Conservation (phyloP, 768 basidiomycete species). For the Suillus decipiens region DNA sequence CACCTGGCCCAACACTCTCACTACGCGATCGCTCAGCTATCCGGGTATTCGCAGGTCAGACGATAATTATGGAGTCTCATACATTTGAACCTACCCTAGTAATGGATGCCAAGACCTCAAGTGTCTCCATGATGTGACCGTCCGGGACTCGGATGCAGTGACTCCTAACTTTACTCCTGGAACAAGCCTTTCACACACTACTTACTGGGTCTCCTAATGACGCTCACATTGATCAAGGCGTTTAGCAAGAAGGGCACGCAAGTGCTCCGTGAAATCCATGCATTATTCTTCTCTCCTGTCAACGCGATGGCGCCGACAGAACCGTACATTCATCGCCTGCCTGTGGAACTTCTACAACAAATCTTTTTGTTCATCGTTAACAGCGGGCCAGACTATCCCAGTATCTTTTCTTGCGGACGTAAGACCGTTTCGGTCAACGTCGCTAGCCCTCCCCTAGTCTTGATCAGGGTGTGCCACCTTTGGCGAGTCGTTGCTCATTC, state of each 20-base stretch:
- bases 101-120: slow-evolving; percentile 54
- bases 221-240: not conserved
- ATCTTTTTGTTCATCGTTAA: not conserved
- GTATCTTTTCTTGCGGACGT: not conserved
- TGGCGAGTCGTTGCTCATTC: not conserved
- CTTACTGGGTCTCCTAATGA: not conserved
- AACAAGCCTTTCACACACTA: too few relatives aligned
- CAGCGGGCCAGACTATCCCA: not conserved
- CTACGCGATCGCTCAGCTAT: slow-evolving; percentile 69
- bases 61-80: slow-evolving; percentile 5
- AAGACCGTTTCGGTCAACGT: not conserved
- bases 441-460: not conserved
- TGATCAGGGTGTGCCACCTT: not conserved
- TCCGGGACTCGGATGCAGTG: not conserved
- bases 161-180: too few relatives aligned
- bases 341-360: not conserved
- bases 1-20: slow-evolving; percentile 79
- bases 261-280: not conserved
- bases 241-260: not conserved
- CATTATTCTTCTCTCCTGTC: not conserved
- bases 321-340: not conserved
- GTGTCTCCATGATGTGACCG: slow-evolving; percentile 44
- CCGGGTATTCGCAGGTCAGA: not conserved
- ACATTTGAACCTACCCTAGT: slow-evolving; percentile 44
- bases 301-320: not conserved